Percentiles rank a stretch among this genome's conserved stretches.
These are phyloP conservation scores for Stemphylium vesicarium DNA, from an alignment of 2,329 filamentous ascomycete species.

Conservation along the genomic window DNA sequence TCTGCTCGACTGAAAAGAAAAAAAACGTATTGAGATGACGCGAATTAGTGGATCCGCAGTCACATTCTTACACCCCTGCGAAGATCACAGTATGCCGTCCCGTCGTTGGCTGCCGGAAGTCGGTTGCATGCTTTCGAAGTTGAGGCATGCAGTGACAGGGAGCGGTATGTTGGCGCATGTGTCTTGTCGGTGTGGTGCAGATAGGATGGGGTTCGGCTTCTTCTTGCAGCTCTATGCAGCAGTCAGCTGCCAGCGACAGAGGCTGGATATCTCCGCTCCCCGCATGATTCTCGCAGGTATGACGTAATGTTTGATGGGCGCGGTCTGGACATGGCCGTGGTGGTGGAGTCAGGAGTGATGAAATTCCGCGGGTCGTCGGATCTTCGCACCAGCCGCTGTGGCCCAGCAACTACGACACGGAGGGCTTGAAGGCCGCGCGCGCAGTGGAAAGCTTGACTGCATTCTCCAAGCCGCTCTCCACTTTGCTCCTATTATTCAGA, in stretches of 20 bases:
- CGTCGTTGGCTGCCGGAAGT: too few species aligned
- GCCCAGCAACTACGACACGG: background rate
- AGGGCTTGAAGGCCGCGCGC: too few species aligned
- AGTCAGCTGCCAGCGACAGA: background rate
- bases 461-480: background rate
- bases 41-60: background rate
- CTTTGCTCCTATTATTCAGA: background rate
- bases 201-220: too few species aligned
- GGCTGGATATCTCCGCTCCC: background rate
- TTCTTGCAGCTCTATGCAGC: too few species aligned
- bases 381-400: slow-evolving; percentile 1
- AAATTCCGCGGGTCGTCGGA: background rate
- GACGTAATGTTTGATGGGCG: slow-evolving; percentile 1
- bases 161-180: too few species aligned
- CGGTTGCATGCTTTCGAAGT: too few species aligned
- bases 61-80: too few species aligned
- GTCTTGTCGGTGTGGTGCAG: too few species aligned
- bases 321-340: background rate
- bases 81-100: too few species aligned
- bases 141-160: too few species aligned
- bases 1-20: background rate
- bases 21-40: background rate
- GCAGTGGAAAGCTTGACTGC: too few species aligned
- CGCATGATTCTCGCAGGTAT: background rate
- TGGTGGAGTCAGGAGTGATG: background rate